Conservation (phyloP, 169 alveolate species). For the Theileria orientalis region DNA sequence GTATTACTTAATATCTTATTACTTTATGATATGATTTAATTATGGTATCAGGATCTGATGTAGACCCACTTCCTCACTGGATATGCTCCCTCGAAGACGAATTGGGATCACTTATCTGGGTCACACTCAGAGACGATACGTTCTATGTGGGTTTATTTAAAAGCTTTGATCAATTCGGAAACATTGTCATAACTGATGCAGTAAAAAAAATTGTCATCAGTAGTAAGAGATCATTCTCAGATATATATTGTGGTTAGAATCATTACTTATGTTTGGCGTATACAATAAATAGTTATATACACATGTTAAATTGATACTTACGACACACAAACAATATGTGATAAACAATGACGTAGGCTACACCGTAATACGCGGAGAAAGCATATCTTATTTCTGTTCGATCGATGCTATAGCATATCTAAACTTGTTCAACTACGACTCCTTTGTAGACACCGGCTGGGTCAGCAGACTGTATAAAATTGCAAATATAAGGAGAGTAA, state of each 20-base stretch:
- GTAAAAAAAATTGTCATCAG: slow-evolving; percentile 68
- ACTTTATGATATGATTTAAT: neutral
- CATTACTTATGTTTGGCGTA: neutral
- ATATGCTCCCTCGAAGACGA: slow-evolving; percentile 77
- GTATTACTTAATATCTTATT: neutral
- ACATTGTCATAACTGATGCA: slow-evolving; percentile 71
- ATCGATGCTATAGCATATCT: slow-evolving; percentile 68
- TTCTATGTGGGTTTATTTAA: slow-evolving; percentile 71
- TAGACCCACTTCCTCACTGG: slow-evolving; percentile 69
- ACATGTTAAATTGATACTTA: too few species aligned
- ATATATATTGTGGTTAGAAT: slow-evolving; percentile 71
- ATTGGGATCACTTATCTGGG: slow-evolving; percentile 74
- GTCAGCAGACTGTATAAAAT: slow-evolving; percentile 5
- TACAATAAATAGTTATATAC: neutral
- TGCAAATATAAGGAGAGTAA: neutral
- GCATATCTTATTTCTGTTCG: slow-evolving; percentile 76
- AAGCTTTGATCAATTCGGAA: slow-evolving; percentile 77
- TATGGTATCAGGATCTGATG: slow-evolving; percentile 9
- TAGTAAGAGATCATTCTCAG: slow-evolving; percentile 65
- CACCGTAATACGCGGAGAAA: slow-evolving; percentile 75
- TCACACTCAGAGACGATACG: slow-evolving; percentile 74
- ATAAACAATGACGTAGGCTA: slow-evolving; percentile 54
- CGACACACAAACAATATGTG: neutral
- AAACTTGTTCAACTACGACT: slow-evolving; percentile 64
- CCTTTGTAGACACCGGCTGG: slow-evolving; percentile 18